A percentile compares a stretch with the other conserved stretches of the same genome.
Conservation (phyloP, 345 rosid genomes). For the Populus pruinosa region DNA sequence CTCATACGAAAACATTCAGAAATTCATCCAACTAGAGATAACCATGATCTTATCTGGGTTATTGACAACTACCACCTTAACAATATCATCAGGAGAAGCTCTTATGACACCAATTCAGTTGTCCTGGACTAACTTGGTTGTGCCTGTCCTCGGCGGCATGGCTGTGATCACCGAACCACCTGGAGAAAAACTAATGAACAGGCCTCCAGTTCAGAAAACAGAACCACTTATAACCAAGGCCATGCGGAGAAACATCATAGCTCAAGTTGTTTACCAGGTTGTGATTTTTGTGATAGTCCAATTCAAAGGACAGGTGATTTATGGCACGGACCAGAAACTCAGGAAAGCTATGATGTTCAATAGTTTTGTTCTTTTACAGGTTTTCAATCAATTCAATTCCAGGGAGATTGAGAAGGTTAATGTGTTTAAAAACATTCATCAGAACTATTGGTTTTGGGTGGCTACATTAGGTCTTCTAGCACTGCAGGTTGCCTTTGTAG, state of each 20-base stretch:
- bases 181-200: neutral
- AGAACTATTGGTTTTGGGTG: neutral
- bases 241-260: conserved; percentile 8
- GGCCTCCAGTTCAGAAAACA: conserved; percentile 3
- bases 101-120: conserved; percentile 25
- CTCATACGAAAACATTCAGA: conserved; percentile 24
- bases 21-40: conserved; percentile 29
- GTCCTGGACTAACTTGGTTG: conserved; percentile 11
- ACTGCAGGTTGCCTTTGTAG: conserved; percentile 12
- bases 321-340: neutral
- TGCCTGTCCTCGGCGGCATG: conserved; percentile 18
- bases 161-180: conserved; percentile 16
- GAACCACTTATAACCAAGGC: conserved; percentile 9
- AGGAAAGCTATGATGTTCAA: conserved; percentile 17
- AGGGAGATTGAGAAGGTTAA: conserved; percentile 10
- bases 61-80: conserved; percentile 17
- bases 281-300: conserved; percentile 11
- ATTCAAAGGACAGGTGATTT: conserved; percentile 4
- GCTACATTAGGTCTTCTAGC: neutral
- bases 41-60: conserved; percentile 18
- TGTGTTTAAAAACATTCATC: neutral
- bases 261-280: conserved; percentile 20
- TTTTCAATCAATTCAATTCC: conserved; percentile 18
- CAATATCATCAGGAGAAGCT: conserved; percentile 11
- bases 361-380: conserved; percentile 23